phyloP scores from a whole-genome alignment of 2,329 filamentous ascomycete genomes.

The Penicillium aurantiogriseum region DNA sequence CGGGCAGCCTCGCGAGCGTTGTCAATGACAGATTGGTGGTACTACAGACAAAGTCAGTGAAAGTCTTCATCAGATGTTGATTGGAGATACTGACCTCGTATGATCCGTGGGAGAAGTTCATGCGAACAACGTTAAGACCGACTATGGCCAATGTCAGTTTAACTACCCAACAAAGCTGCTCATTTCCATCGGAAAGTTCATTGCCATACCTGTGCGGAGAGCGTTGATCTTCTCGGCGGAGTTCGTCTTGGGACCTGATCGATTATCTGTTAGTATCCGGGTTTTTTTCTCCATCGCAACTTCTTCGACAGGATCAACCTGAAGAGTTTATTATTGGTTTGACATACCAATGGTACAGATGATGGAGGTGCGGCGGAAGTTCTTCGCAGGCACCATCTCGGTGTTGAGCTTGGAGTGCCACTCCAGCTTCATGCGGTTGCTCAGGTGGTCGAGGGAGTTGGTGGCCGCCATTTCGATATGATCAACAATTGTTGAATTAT shows the following conservation, averaged over 20 bases:
- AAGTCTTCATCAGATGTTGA: neutral
- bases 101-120: slow-evolving; percentile 97
- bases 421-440: slow-evolving; percentile 69
- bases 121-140: slow-evolving; percentile 96
- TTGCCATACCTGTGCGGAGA: slow-evolving; percentile 64
- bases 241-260: slow-evolving; percentile 88
- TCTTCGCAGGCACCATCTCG: slow-evolving; percentile 78
- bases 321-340: neutral
- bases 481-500: slow-evolving; percentile 15
- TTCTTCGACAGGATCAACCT: neutral
- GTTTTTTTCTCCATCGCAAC: neutral
- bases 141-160: slow-evolving; percentile 45
- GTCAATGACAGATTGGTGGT: slow-evolving; percentile 98
- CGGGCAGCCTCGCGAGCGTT: slow-evolving; percentile 85
- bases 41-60: slow-evolving; percentile 50
- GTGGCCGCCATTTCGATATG: slow-evolving; percentile 62
- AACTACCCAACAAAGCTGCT: slow-evolving; percentile 13
- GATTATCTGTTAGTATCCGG: slow-evolving; percentile 24
- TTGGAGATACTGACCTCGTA: slow-evolving; percentile 60
- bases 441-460: slow-evolving; percentile 82
- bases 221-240: slow-evolving; percentile 94
- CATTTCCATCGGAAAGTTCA: slow-evolving; percentile 3
- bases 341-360: slow-evolving; percentile 90
- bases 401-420: slow-evolving; percentile 81
- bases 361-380: slow-evolving; percentile 95